phyloP scores from a whole-genome alignment of 768 basidiomycete genomes.

The Xerocomellus chrysenteron region DNA sequence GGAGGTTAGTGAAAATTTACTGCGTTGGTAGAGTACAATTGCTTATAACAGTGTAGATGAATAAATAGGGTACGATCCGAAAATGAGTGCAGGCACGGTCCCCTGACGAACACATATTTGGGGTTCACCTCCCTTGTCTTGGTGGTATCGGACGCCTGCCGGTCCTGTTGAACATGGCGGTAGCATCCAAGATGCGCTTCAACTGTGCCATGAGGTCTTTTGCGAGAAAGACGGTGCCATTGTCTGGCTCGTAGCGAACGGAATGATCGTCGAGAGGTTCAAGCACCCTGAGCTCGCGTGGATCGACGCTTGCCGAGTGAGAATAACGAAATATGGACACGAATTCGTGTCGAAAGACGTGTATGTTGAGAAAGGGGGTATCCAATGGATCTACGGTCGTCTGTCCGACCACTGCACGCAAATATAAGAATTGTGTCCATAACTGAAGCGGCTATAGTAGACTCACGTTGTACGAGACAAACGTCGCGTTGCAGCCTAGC shows the following conservation, averaged over 20 bases:
- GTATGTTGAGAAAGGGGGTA: slow-evolving; percentile 18
- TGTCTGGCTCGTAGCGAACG: slow-evolving; percentile 57
- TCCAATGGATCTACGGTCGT: slow-evolving; percentile 14
- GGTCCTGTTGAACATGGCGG: slow-evolving; percentile 13
- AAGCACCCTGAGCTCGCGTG: slow-evolving; percentile 45
- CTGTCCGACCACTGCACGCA: slow-evolving; percentile 15
- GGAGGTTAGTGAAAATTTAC: background rate
- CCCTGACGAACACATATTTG: background rate
- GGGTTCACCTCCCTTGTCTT: slow-evolving; percentile 12
- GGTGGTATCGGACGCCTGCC: slow-evolving; percentile 3
- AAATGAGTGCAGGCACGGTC: background rate
- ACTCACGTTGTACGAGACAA: slow-evolving; percentile 32
- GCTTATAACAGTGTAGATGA: background rate
- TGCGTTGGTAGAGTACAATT: slow-evolving; percentile 21
- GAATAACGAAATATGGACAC: slow-evolving; percentile 61
- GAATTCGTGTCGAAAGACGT: slow-evolving; percentile 50
- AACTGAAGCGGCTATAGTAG: background rate
- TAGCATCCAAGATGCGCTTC: slow-evolving; percentile 29
- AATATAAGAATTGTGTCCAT: background rate
- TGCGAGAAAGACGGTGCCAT: slow-evolving; percentile 57
- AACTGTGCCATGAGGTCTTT: slow-evolving; percentile 38
- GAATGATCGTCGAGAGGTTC: slow-evolving; percentile 48
- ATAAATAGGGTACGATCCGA: slow-evolving; percentile 6
- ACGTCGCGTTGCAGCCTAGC: slow-evolving; percentile 26
- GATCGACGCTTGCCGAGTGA: slow-evolving; percentile 43